Percentiles rank a stretch among this genome's conserved stretches.
Evolutionary conservation across 805 yeast species (phyloP).

Genomic region (Ogataea sp.): DNA sequence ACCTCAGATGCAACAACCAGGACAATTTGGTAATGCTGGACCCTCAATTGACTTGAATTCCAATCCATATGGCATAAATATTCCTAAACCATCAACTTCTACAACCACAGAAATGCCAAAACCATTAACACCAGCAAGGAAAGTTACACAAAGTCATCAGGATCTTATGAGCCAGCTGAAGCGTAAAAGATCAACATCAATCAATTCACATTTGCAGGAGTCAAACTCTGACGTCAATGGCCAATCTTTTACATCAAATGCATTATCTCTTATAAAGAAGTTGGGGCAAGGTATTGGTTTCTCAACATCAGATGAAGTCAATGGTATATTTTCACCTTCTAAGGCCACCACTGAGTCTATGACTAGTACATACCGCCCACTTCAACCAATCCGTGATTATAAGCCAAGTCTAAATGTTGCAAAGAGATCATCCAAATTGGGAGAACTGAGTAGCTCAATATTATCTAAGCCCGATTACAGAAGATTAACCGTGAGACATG

Average conservation of each 20-base stretch:
- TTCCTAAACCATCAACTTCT: conserved; percentile 6
- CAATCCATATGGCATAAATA: conserved; percentile 19
- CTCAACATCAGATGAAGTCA: conserved; percentile 15
- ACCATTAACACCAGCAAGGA: conserved; percentile 15
- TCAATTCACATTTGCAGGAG: conserved; percentile 7
- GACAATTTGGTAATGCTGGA: background rate
- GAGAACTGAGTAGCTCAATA: conserved; percentile 3
- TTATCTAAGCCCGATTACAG: conserved; percentile 16
- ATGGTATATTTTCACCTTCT: conserved; percentile 22
- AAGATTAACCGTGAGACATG: conserved; percentile 17
- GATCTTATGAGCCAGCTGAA: conserved; percentile 8
- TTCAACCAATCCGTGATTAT: background rate
- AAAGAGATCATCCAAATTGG: background rate
- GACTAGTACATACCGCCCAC: background rate
- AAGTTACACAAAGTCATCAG: background rate
- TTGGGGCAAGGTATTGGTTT: conserved; percentile 13
- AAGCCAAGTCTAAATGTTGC: background rate
- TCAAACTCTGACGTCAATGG: conserved; percentile 1
- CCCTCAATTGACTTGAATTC: conserved; percentile 3
- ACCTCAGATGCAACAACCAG: background rate
- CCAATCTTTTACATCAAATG: background rate
- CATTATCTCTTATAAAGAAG: conserved; percentile 10
- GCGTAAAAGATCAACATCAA: conserved; percentile 16
- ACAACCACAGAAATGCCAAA: conserved; percentile 20
- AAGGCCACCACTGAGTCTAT: background rate